Evolutionary conservation across 495 filamentous ascomycete species (phyloP).

Genomic region (Podospora fimiseda): DNA sequence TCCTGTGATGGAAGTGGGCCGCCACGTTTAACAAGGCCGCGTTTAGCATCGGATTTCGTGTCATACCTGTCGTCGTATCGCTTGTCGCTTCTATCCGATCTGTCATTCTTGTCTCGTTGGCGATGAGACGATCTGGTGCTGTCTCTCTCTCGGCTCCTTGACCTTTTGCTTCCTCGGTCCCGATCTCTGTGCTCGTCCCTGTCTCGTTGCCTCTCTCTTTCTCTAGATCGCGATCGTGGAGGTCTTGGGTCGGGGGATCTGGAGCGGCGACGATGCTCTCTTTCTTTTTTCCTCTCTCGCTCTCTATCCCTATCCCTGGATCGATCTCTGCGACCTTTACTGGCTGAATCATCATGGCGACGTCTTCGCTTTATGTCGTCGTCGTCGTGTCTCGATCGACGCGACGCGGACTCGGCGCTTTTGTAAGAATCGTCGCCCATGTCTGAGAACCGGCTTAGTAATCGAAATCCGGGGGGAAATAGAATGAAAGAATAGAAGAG

Average conservation of each 20-base stretch:
- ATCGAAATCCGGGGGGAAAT: no score
- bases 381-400: constrained; percentile 14
- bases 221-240: constrained; percentile 27
- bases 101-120: constrained; percentile 7
- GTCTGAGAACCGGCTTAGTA: no score
- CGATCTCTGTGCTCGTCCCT: constrained; percentile 10
- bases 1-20: constrained; percentile 64
- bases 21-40: constrained; percentile 32
- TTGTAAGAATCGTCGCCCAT: constrained; percentile 19
- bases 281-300: neutral
- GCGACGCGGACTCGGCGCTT: constrained; percentile 10
- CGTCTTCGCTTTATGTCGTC: constrained; percentile 10
- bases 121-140: constrained; percentile 6
- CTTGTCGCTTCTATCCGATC: constrained; percentile 5
- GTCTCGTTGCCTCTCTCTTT: constrained; percentile 13
- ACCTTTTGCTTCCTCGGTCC: constrained; percentile 5
- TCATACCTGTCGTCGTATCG: constrained; percentile 12
- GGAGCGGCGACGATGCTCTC: constrained; percentile 26
- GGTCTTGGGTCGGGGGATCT: constrained; percentile 28
- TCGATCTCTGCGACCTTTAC: constrained; percentile 16
- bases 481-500: no score
- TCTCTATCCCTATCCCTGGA: constrained; percentile 22
- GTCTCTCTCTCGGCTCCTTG: constrained; percentile 9
- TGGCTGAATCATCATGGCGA: constrained; percentile 15
- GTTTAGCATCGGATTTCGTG: constrained; percentile 12